Evolutionary conservation across 176 grass and related monocot species (phyloP).

Genomic region (Oryza meridionalis): DNA sequence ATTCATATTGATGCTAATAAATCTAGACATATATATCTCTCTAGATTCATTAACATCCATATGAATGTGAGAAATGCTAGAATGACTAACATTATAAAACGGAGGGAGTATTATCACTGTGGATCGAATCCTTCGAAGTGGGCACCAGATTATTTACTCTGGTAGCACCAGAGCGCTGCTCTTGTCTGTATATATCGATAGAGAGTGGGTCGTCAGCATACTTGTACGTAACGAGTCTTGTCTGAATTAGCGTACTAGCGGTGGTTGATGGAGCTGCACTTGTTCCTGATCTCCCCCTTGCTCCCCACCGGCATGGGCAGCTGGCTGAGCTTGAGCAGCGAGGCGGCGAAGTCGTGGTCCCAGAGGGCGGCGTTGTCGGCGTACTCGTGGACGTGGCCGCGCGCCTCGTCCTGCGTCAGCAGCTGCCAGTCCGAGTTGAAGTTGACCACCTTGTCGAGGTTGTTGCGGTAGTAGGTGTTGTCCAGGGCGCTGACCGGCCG

Average conservation of each 20-base stretch:
- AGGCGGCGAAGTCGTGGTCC: conserved; percentile 47
- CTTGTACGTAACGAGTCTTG: too few species aligned
- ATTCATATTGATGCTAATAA: too few species aligned
- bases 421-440: conserved; percentile 62
- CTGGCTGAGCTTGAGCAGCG: conserved; percentile 63
- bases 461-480: conserved; percentile 54
- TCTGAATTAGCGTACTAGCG: neutral
- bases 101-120: too few species aligned
- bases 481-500: conserved; percentile 31
- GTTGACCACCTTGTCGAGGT: conserved; percentile 43
- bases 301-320: conserved; percentile 47
- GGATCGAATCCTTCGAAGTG: too few species aligned
- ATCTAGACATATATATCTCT: too few species aligned
- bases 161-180: too few species aligned
- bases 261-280: conserved; percentile 43
- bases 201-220: too few species aligned
- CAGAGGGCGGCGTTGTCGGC: conserved; percentile 41
- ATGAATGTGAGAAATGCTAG: too few species aligned
- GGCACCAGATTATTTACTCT: too few species aligned
- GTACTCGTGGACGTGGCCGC: conserved; percentile 45
- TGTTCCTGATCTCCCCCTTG: conserved; percentile 61
- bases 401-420: conserved; percentile 29
- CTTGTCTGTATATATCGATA: too few species aligned
- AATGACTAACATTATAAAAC: too few species aligned
- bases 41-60: too few species aligned